Conservation (phyloP, 2,329 filamentous ascomycete genomes). For the Nemania sp. region DNA sequence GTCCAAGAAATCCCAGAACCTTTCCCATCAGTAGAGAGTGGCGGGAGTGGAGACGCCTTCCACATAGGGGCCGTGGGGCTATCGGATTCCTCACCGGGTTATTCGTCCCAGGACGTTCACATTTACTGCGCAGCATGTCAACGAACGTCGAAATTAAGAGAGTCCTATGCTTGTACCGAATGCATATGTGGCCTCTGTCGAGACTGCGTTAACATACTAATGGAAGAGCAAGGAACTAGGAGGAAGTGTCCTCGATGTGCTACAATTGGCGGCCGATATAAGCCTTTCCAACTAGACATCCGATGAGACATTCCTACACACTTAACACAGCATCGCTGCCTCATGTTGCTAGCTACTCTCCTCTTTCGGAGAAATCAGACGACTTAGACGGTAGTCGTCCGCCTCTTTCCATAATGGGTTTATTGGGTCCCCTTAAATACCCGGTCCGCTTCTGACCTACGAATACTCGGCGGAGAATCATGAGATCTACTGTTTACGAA, state of each 20-base stretch:
- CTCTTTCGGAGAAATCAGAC: not conserved
- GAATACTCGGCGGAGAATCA: constrained; percentile 3
- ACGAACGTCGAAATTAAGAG: constrained; percentile 78
- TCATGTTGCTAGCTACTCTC: not conserved
- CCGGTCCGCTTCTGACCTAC: constrained; percentile 20
- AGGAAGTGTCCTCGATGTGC: constrained; percentile 84
- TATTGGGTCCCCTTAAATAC: constrained; percentile 23
- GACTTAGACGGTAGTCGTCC: not conserved
- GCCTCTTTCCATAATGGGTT: constrained; percentile 10
- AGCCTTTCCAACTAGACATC: constrained; percentile 87
- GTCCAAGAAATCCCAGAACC: constrained; percentile 77
- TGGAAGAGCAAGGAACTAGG: constrained; percentile 79
- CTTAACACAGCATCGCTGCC: not conserved
- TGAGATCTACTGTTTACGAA: not conserved
- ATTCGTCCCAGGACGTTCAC: constrained; percentile 80
- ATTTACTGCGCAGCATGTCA: constrained; percentile 94
- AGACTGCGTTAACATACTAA: constrained; percentile 84
- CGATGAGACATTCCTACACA: constrained; percentile 61
- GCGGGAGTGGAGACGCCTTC: constrained; percentile 78
- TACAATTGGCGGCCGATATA: constrained; percentile 82
- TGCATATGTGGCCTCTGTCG: constrained; percentile 94
- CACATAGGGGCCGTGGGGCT: constrained; percentile 75
- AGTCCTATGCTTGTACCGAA: constrained; percentile 94
- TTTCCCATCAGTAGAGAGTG: constrained; percentile 89
- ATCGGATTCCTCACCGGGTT: constrained; percentile 77